Evolutionary conservation across 352 stramenopile genomes (phyloP).

Genomic region (Pythium vanterpoolii): DNA sequence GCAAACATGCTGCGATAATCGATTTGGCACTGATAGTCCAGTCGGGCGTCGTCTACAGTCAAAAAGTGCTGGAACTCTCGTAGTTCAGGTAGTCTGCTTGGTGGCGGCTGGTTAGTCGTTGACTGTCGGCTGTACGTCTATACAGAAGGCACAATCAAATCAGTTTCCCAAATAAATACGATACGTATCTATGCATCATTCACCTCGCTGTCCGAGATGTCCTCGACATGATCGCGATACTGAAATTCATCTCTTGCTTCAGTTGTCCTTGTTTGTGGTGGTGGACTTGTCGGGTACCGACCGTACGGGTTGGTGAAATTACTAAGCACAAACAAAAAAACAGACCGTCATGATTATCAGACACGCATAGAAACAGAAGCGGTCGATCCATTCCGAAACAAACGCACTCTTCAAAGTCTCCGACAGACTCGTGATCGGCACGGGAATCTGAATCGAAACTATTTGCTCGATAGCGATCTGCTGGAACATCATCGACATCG

Average conservation of each 20-base stretch:
- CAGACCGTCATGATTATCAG: background rate
- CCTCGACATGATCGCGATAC: conserved; percentile 33
- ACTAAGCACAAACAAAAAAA: background rate
- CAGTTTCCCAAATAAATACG: background rate
- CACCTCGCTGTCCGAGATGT: conserved; percentile 73
- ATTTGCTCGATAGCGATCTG: background rate
- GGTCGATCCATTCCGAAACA: background rate
- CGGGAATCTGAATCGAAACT: conserved; percentile 1
- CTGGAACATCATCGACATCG: background rate
- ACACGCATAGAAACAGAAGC: background rate
- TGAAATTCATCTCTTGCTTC: background rate
- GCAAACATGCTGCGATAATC: conserved; percentile 74
- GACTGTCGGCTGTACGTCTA: conserved; percentile 1
- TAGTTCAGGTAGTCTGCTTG: conserved; percentile 38
- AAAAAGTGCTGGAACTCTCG: conserved; percentile 64
- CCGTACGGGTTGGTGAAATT: background rate
- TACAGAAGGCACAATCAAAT: background rate
- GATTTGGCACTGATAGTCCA: conserved; percentile 56
- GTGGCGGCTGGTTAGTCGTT: conserved; percentile 13
- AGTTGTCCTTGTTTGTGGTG: background rate
- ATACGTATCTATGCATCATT: background rate
- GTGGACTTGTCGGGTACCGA: background rate
- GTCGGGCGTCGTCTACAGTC: conserved; percentile 51
- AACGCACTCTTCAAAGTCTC: conserved; percentile 6
- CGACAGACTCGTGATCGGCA: conserved; percentile 2